Conservation (phyloP, 257 asterid genomes). For the Solanum tacnaense region DNA sequence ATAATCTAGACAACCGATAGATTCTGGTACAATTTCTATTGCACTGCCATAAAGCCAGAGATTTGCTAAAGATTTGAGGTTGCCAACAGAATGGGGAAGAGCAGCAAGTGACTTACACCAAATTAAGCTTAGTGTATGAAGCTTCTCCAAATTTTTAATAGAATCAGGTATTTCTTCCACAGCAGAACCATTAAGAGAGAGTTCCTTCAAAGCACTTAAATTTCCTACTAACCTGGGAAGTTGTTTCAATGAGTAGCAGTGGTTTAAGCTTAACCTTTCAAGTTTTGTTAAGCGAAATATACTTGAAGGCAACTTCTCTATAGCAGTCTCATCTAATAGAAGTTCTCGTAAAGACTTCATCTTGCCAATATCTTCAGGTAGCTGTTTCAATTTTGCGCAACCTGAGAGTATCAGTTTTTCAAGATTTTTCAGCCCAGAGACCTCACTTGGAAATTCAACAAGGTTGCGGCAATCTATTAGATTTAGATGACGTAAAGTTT, state of each 20-base stretch:
- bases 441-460: slow-evolving; percentile 21
- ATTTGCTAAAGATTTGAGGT: slow-evolving; percentile 11
- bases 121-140: slow-evolving; percentile 9
- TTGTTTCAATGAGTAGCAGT: slow-evolving; percentile 8
- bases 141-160: slow-evolving; percentile 9
- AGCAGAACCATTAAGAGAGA: slow-evolving; percentile 10
- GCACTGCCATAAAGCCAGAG: slow-evolving; percentile 11
- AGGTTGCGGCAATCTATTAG: slow-evolving; percentile 10
- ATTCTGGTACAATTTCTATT: slow-evolving; percentile 7
- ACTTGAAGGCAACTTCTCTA: slow-evolving; percentile 6
- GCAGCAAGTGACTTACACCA: slow-evolving; percentile 12
- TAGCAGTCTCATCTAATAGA: slow-evolving; percentile 10
- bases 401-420: slow-evolving; percentile 24
- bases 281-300: slow-evolving; percentile 12
- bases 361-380: slow-evolving; percentile 12
- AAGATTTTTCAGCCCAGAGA: slow-evolving; percentile 28
- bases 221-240: slow-evolving; percentile 16
- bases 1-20: slow-evolving; percentile 16
- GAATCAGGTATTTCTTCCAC: slow-evolving; percentile 15
- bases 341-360: slow-evolving; percentile 15
- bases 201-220: slow-evolving; percentile 13
- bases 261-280: slow-evolving; percentile 1
- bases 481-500: slow-evolving; percentile 13
- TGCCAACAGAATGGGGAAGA: slow-evolving; percentile 11
- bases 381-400: slow-evolving; percentile 8